Evolutionary conservation across 805 yeast genomes (phyloP), one percentile per base, ranked within the genome.

Genomic region (Komagataella pastoris): DNA sequence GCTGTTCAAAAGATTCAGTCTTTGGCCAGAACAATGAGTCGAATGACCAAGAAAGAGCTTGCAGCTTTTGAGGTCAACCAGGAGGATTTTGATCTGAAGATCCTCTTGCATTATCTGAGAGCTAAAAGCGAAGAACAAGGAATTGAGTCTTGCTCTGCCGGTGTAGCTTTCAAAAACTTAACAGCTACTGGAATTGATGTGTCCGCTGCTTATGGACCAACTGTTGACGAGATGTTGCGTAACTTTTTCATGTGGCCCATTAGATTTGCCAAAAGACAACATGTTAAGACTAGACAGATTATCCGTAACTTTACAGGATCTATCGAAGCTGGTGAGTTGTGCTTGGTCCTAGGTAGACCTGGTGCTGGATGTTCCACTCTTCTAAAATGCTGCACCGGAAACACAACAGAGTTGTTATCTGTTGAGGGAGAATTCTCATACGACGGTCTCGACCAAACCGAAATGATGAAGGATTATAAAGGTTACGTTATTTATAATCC

Each of bases 281-380:
- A 57, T 6, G 59, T 59, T 24, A 65, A 68, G 46, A 59, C 65
- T 40, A 61, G 70, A 59, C 54, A 61, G 52, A 64, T 64, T 49
- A 53, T 64, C 24, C 49, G 54, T 43, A 55, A 58, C 46, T 55
- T 59, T 46, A 55, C 54, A 17, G 65, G 64, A 24, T 50, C 51
- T 46, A 58, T 59, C 46, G 68, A 71, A 51, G 73, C 83, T 1
- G 83, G 81, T 56, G 77, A 75, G 57, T 73, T 77, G 78, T 65
- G 75, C 50, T 67, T 77, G 52, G 79, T 75, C 19, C 62, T 75
- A 50, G 80, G 79, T 57, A 71, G 75, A 62, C 84, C 85, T 2
- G 84, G 84, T 59, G 78, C 84, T 43, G 85, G 85, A 55, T 79
- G 83, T 59, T 78, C 85, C 3, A 74, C 83, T 3, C 62, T 79